A percentile compares a stretch with the other conserved stretches of the same genome.
Evolutionary conservation across 2,329 filamentous ascomycete genomes (phyloP).

Genomic region (Epichloe coenophiala): DNA sequence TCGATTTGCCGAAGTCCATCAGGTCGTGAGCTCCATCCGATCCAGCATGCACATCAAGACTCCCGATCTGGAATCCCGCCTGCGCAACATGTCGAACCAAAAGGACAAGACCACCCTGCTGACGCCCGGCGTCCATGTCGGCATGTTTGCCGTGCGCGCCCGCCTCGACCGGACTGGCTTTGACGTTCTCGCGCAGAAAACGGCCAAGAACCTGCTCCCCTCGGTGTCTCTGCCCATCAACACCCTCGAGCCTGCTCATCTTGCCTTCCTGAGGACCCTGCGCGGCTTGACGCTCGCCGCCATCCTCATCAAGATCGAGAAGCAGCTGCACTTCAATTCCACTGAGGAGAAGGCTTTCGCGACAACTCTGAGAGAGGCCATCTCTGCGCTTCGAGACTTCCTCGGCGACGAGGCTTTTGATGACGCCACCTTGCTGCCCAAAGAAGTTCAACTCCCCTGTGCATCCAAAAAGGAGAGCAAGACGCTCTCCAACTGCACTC

Average conservation of each 20-base stretch:
- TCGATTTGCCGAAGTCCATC: conserved; percentile 58
- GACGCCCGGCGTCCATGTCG: conserved; percentile 40
- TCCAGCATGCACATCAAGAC: conserved; percentile 61
- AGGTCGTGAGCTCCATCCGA: conserved; percentile 56
- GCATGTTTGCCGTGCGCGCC: conserved; percentile 43
- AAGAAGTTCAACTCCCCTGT: conserved; percentile 29
- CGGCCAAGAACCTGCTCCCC: conserved; percentile 46
- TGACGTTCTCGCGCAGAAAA: conserved; percentile 46
- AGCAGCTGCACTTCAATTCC: conserved; percentile 20
- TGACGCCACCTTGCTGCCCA: conserved; percentile 30
- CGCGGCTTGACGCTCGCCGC: conserved; percentile 27
- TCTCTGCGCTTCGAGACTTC: conserved; percentile 26
- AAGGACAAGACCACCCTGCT: conserved; percentile 31
- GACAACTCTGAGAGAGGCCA: conserved; percentile 27
- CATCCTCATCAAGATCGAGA: conserved; percentile 19
- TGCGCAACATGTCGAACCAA: conserved; percentile 52
- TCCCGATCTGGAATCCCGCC: conserved; percentile 43
- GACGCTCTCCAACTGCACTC: conserved; percentile 9
- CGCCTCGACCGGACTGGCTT: conserved; percentile 41
- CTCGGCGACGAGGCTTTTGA: conserved; percentile 32
- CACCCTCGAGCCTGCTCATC: conserved; percentile 39
- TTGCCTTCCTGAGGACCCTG: conserved; percentile 38
- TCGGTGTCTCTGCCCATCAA: conserved; percentile 39
- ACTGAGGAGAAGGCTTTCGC: conserved; percentile 31
- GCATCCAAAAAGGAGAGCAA: conserved; percentile 2